Base-by-base conservation (phyloP, 2,329 filamentous ascomycete genomes). In the Monilinia fructicola region DNA sequence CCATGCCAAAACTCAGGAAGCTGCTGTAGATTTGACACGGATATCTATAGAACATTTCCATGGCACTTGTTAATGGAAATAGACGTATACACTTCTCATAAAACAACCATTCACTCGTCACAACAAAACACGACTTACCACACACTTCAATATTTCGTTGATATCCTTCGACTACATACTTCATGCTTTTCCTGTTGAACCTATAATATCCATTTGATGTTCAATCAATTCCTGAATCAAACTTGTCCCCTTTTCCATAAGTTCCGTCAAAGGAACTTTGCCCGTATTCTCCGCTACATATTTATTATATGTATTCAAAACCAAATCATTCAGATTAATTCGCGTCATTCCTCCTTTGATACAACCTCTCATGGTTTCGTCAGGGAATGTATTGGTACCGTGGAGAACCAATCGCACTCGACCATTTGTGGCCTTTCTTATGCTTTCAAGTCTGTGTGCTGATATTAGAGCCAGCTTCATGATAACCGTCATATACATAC, bases 301-400 rank as follows among this genome's bases (percentile, higher is more conserved):
- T 54, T 68, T 61, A 54, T 71, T 70, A 68, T 71, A 74, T 38
- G 69, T 70, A 62, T 72, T 69, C 48, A 74, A 55, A 64, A 74
- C 54, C 61, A 69, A 61, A 62, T 69, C 70, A 48, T 72, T 73
- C 2, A 72, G 55, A 69, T 71, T 80, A 74, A 63, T 76, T 76
- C 44, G 81, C 76, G 66, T 81, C 82, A 52, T 79, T 5, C 71
- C 70, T 52, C 78, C 64, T 83, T 79, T 18, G 83, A 75, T 26
- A 85, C 78, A 46, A 82, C 71, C 74, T 82, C 83, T 74, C 79
- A 85, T 82, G 3, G 85, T 74, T n/a, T 81, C 78, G 5, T 79
- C 75, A 1, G 79, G 76, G 68, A 86, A 86, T 50, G 65, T 66
- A 82, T 85, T 85, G 0, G 84, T 86, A 1, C 85, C 85, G 70